Evolutionary conservation across 768 basidiomycete species (phyloP).

Genomic region (Xerocomellus chrysenteron): DNA sequence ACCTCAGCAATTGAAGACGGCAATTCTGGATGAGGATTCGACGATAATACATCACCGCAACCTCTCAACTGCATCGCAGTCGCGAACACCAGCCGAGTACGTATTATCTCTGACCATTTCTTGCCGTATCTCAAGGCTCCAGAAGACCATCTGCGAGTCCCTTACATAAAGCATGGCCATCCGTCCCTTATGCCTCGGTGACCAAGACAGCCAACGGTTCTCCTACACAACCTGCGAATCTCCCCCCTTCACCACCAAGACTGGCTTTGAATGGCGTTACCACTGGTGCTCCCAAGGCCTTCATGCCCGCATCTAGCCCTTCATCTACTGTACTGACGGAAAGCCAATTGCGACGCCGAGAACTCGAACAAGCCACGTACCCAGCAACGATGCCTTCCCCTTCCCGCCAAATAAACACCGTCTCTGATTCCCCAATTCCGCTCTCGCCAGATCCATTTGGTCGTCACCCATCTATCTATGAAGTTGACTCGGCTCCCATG

Average conservation of each 20-base stretch:
- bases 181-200: constrained; percentile 43
- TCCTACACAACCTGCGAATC: constrained; percentile 23
- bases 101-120: constrained; percentile 9
- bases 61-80: constrained; percentile 14
- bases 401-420: constrained; percentile 21
- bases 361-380: constrained; percentile 51
- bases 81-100: constrained; percentile 19
- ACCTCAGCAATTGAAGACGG: constrained; percentile 42
- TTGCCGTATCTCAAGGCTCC: constrained; percentile 8
- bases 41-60: constrained; percentile 20
- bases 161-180: constrained; percentile 38
- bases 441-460: constrained; percentile 85
- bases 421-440: constrained; percentile 62
- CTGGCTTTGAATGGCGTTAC: constrained; percentile 70
- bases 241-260: constrained; percentile 55
- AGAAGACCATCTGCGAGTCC: constrained; percentile 11
- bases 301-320: constrained; percentile 29
- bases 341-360: constrained; percentile 49
- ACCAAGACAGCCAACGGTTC: constrained; percentile 19
- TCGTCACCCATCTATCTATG: constrained; percentile 57
- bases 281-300: constrained; percentile 54
- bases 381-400: constrained; percentile 37
- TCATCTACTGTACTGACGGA: constrained; percentile 39
- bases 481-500: constrained; percentile 30
- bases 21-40: constrained; percentile 20